Evolutionary conservation across 371 early-diverging fungal species (phyloP), one percentile per base, ranked within the genome.

Genomic region (Entomophthora muscae): DNA sequence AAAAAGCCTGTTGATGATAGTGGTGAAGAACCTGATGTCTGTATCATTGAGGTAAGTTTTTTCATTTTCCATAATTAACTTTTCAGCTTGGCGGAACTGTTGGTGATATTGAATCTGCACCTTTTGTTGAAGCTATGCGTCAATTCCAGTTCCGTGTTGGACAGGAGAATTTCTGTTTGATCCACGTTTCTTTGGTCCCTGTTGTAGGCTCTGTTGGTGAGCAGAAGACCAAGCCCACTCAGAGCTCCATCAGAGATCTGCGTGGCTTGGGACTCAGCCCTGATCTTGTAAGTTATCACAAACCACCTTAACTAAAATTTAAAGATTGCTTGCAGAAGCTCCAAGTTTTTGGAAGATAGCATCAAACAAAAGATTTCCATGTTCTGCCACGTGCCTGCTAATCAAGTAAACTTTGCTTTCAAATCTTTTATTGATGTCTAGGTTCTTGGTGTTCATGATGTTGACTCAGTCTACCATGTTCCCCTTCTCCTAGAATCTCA

Each of bases 181-280:
- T 98, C 67, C 95, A 95, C 70, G 98, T 99, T 17, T 98, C 98
- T 23, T 80, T 98, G 61, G 85, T 99, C 1, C 97, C 98, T 55
- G 88, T 97, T 2, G 91, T 99, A 29, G 98, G 98, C 26, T 84
- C 90, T 1, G 96, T 95, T 29, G 94, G 93, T 62, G 98, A 98
- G 72, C 97, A 98, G 75, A 99, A 99, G 84, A 98, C 98, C 32
- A 98, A 98, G 83, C 98, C 97, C 61, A 96, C 98, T 5, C 99
- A 99, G 75, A 85, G 89, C 56, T 90, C 92, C 54, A 85, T 97
- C 53, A 86, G 95, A 65, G 95, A 97, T 68, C 79, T 97, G 54
- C 85, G 97, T 69, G 94, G 93, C 65, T 84, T 94, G 57, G 99
- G 98, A 63, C 80, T 99, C 32, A 81, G 84, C n/a, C 96, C 98